A percentile compares a stretch with the other conserved stretches of the same genome.
These are phyloP conservation scores for Russula foetens DNA, from an alignment of 768 basidiomycete genomes.

Conservation along the genomic window DNA sequence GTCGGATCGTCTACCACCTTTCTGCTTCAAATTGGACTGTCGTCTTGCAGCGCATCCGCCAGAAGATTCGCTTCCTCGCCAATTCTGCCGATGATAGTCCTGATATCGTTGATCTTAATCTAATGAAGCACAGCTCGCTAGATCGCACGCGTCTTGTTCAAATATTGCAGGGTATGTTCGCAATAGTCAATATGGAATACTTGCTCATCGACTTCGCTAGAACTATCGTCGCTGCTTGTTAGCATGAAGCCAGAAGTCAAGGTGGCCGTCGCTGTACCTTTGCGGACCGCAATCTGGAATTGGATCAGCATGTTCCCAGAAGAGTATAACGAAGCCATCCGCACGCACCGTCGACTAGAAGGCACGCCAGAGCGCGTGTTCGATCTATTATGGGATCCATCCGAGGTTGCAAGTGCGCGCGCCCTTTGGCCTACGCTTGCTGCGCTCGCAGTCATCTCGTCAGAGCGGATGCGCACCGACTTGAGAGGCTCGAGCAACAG, in stretches of 20 bases:
- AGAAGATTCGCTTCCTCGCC: constrained; percentile 61
- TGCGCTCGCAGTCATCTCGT: constrained; percentile 61
- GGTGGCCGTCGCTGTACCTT: constrained; percentile 57
- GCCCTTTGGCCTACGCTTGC: constrained; percentile 77
- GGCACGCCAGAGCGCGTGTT: constrained; percentile 83
- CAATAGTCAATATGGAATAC: background rate
- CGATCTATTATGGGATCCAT: constrained; percentile 54
- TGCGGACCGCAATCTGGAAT: constrained; percentile 80
- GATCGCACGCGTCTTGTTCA: constrained; percentile 60
- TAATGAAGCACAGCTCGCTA: constrained; percentile 72
- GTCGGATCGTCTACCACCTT: constrained; percentile 76
- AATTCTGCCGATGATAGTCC: constrained; percentile 41
- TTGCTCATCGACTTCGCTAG: constrained; percentile 30
- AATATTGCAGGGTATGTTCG: constrained; percentile 53
- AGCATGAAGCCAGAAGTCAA: constrained; percentile 75
- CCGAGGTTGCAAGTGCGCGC: constrained; percentile 34
- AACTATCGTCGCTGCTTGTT: constrained; percentile 73
- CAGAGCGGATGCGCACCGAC: constrained; percentile 56
- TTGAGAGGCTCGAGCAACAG: constrained; percentile 22
- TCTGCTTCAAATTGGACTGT: constrained; percentile 84
- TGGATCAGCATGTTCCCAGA: constrained; percentile 76
- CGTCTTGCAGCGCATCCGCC: constrained; percentile 60
- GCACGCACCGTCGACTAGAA: constrained; percentile 55
- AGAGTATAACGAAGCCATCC: constrained; percentile 70
- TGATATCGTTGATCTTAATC: constrained; percentile 66